A percentile compares a stretch with the other conserved stretches of the same genome.
phyloP scores from a whole-genome alignment of 2,329 filamentous ascomycete species.

The Alternaria angustiovoidea region DNA sequence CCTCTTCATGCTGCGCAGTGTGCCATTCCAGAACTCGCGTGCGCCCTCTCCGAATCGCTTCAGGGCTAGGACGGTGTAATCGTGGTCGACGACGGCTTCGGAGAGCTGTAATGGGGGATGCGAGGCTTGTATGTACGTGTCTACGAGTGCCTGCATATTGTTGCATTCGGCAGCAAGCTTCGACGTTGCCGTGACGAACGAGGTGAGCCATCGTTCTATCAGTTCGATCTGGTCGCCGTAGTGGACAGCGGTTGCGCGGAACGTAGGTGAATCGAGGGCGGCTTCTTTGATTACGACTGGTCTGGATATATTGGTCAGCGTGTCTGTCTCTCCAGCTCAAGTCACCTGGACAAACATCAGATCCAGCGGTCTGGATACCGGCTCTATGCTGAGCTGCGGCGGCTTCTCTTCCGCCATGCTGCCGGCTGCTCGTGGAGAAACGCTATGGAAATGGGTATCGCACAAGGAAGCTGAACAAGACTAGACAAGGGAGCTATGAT shows the following conservation, averaged over 20 bases:
- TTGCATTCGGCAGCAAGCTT: slow-evolving; percentile 72
- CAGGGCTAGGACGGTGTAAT: slow-evolving; percentile 89
- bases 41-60: slow-evolving; percentile 85
- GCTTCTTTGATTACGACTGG: slow-evolving; percentile 94
- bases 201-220: slow-evolving; percentile 90
- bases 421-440: slow-evolving; percentile 1
- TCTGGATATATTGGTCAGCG: slow-evolving; percentile 48
- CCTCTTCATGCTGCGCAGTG: slow-evolving; percentile 76
- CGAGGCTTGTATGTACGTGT: slow-evolving; percentile 76
- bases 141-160: slow-evolving; percentile 80
- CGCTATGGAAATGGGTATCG: slow-evolving; percentile 14
- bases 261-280: slow-evolving; percentile 93
- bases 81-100: slow-evolving; percentile 89
- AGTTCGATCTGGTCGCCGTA: slow-evolving; percentile 91
- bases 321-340: background rate
- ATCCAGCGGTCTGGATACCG: slow-evolving; percentile 52
- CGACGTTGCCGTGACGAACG: slow-evolving; percentile 68
- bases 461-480: slow-evolving; percentile 5
- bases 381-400: slow-evolving; percentile 45
- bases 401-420: slow-evolving; percentile 49
- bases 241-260: slow-evolving; percentile 84
- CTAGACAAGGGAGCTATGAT: slow-evolving; percentile 29
- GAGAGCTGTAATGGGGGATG: slow-evolving; percentile 77
- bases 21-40: slow-evolving; percentile 84
- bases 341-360: slow-evolving; percentile 49